Base-by-base conservation (phyloP, 129 eudicot species). In the Flaveria robusta region DNA sequence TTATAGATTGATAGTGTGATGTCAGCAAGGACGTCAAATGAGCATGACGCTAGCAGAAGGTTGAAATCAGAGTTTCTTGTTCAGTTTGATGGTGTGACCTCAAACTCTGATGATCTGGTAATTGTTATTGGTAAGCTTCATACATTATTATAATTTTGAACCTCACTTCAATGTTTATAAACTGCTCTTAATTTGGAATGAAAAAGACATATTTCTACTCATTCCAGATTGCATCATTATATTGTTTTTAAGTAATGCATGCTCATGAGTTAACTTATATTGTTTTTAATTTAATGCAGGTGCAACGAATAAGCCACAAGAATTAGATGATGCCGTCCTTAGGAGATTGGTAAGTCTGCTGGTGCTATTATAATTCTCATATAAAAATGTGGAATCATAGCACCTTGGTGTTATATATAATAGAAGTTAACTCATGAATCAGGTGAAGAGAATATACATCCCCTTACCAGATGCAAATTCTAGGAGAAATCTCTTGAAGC, bases 31-130 rank as follows among this genome's bases (percentile, higher is more conserved):
- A 86, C 92, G 66, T 83, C 90, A 45, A 86, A 86, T 65, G 99
- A 95, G 71, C 93, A 95, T 85, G 99, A 95, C 78, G 99, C 99
- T 81, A 95, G 99, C 84, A 90, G 99, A 86, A 86, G 99, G 81
- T 70, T 95, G 74, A 95, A 95, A 68, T 95, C 99, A 1, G 99
- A 95, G 88, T 95, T 95, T 20, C 85, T 95, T 71, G 95, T 95
- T 83, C 99, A 95, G 84, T 95, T 95, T 82, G 99, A 95, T 82
- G 99, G 99, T 58, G 99, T 95, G 46, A 70, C 93, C 39, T 89
- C 99, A 58, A 91, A 79, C 79, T 83, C 97, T 16, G 85, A 81
- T 82, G 99, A 89, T 82, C 83, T 87, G 22, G 96, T 95, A 31
- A 88, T 90, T 42, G 97, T 95, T 74, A 91, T 95, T 4, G 99